A percentile compares a stretch with the other conserved stretches of the same genome.
These are phyloP conservation scores for Diplocarpon rosae DNA, from an alignment of 2,329 filamentous ascomycete species.

Conservation along the genomic window DNA sequence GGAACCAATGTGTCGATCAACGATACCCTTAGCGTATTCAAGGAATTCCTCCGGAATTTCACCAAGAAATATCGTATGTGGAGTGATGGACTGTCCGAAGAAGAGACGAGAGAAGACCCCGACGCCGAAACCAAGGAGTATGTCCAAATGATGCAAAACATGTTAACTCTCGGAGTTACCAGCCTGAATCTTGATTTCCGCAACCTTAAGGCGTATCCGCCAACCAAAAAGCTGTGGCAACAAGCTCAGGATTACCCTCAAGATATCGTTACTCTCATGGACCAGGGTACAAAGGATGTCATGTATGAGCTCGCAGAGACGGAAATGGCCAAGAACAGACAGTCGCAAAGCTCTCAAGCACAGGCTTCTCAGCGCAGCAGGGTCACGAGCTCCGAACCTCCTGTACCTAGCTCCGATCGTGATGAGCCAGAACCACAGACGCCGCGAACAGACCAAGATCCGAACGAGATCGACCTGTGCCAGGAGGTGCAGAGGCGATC, in stretches of 20 bases:
- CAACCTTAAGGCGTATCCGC: constrained; percentile 86
- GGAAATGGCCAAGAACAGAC: constrained; percentile 60
- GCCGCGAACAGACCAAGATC: constrained; percentile 32
- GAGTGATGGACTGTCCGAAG: constrained; percentile 70
- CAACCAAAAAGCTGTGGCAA: constrained; percentile 89
- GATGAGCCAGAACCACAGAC: constrained; percentile 38
- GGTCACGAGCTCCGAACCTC: constrained; percentile 60
- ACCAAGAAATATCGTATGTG: constrained; percentile 91
- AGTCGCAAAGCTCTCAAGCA: constrained; percentile 43
- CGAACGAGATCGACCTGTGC: constrained; percentile 52
- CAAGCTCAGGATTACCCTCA: constrained; percentile 90
- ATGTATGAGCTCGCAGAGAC: constrained; percentile 83
- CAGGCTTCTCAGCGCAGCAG: constrained; percentile 34
- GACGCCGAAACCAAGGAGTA: constrained; percentile 74
- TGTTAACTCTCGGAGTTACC: constrained; percentile 76
- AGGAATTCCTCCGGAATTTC: constrained; percentile 87
- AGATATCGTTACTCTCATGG: constrained; percentile 94
- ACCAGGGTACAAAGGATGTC: constrained; percentile 83
- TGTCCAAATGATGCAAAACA: constrained; percentile 73
- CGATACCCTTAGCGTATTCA: constrained; percentile 78
- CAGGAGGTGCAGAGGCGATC: constrained; percentile 68
- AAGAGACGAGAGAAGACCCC: constrained; percentile 58
- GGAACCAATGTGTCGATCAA: constrained; percentile 93
- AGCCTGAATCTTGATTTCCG: constrained; percentile 80
- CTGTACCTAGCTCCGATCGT: constrained; percentile 70